Evolutionary conservation across 2,329 filamentous ascomycete species (phyloP).

Genomic region (Atkinsonella texensis): DNA sequence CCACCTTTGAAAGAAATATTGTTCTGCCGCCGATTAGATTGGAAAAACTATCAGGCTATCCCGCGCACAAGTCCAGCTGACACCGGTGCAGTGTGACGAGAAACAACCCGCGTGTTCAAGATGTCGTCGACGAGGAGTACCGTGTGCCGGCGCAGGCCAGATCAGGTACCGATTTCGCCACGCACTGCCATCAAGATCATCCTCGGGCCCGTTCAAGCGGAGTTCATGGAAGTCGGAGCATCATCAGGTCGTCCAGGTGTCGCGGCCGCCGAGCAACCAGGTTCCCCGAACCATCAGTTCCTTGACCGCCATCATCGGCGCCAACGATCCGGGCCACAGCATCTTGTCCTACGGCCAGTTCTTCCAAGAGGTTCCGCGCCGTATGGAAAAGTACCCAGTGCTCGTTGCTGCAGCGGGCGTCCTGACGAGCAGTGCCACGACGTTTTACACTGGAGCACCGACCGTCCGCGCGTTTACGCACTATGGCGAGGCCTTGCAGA

Average conservation of each 20-base stretch:
- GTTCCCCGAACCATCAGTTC: neutral
- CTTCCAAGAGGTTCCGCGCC: neutral
- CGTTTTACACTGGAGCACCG: neutral
- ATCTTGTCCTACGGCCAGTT: constrained; percentile 1
- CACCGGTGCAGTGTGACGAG: neutral
- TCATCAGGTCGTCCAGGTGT: neutral
- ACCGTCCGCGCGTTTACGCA: neutral
- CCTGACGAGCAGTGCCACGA: neutral
- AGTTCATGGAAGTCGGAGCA: neutral
- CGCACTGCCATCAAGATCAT: neutral
- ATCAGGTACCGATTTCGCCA: neutral
- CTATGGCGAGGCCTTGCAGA: constrained; percentile 1
- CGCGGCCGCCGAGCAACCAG: neutral
- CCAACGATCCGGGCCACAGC: neutral
- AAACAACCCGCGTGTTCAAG: constrained; percentile 2
- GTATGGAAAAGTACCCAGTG: neutral
- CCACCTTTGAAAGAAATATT: too few species aligned
- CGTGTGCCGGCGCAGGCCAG: neutral
- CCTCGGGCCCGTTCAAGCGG: neutral
- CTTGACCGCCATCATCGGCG: neutral
- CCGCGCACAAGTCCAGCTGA: neutral
- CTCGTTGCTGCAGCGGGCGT: neutral
- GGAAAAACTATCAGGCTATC: too few species aligned
- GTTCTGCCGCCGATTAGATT: too few species aligned
- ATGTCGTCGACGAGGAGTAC: neutral